Evolutionary conservation across 805 yeast genomes (phyloP).

Genomic region (Saturnispora kantuleensis): DNA sequence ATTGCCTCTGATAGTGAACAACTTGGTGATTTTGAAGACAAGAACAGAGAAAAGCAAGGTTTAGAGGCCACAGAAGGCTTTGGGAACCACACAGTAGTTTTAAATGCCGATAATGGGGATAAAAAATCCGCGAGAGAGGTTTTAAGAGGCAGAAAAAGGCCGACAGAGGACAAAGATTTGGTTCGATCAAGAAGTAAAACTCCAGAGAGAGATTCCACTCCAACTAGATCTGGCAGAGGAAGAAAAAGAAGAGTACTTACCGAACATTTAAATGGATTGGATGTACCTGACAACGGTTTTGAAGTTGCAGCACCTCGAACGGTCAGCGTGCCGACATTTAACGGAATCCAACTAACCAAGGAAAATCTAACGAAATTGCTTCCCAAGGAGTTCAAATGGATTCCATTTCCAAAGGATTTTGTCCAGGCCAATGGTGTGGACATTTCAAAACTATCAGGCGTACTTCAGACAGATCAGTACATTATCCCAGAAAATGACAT

Average conservation of each 20-base stretch:
- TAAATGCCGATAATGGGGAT: conserved; percentile 11
- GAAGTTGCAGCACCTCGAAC: neutral
- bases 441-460: conserved; percentile 14
- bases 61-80: conserved; percentile 22
- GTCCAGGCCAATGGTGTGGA: conserved; percentile 32
- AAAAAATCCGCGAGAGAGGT: conserved; percentile 13
- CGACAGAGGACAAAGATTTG: too few relatives aligned
- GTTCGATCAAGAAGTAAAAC: too few relatives aligned
- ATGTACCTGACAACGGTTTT: neutral
- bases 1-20: too few relatives aligned
- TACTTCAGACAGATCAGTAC: conserved; percentile 29
- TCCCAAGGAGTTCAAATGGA: conserved; percentile 40
- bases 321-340: conserved; percentile 20
- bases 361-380: conserved; percentile 38
- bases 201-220: conserved; percentile 7
- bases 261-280: conserved; percentile 3
- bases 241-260: neutral
- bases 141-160: neutral
- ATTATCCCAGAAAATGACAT: conserved; percentile 42
- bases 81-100: neutral
- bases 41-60: neutral
- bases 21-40: too few relatives aligned
- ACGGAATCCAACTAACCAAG: conserved; percentile 33
- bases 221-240: neutral
- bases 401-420: conserved; percentile 37